A percentile compares a stretch with the other conserved stretches of the same genome.
Conservation (phyloP, 2,329 filamentous ascomycete genomes). For the Fusarium floridanum region DNA sequence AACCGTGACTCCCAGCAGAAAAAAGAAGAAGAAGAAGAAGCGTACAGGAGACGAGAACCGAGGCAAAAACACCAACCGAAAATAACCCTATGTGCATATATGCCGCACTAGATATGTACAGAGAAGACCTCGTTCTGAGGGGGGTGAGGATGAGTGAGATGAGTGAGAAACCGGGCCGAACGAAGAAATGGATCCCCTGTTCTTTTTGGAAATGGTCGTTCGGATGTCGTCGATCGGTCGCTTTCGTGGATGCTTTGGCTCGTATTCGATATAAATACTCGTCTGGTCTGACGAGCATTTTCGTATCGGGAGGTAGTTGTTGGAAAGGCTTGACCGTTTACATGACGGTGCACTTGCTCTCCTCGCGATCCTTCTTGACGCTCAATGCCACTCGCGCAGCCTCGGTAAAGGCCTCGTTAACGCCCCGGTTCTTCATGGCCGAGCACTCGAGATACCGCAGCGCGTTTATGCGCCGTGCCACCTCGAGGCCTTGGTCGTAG, state of each 20-base stretch:
- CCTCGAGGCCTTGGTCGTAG: slow-evolving; percentile 91
- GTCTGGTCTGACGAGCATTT: slow-evolving; percentile 13
- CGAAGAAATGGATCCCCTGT: slow-evolving; percentile 16
- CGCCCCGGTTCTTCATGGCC: slow-evolving; percentile 96
- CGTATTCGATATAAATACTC: slow-evolving; percentile 35
- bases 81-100: slow-evolving; percentile 45
- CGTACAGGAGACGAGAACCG: slow-evolving; percentile 20
- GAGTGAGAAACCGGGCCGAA: slow-evolving; percentile 22
- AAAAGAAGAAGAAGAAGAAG: neutral
- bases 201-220: neutral
- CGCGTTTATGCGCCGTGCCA: slow-evolving; percentile 91
- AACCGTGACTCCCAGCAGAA: neutral
- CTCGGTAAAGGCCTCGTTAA: slow-evolving; percentile 99
- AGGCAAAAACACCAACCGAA: slow-evolving; percentile 37
- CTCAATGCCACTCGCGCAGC: slow-evolving; percentile 92
- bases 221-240: slow-evolving; percentile 14
- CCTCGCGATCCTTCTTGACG: slow-evolving; percentile 74
- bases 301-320: slow-evolving; percentile 19
- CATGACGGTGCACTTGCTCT: slow-evolving; percentile 73
- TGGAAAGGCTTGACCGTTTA: slow-evolving; percentile 49
- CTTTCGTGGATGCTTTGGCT: slow-evolving; percentile 12
- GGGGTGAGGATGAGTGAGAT: slow-evolving; percentile 1
- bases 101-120: slow-evolving; percentile 47
- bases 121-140: slow-evolving; percentile 22
- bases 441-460: slow-evolving; percentile 98